A percentile compares a stretch with the other conserved stretches of the same genome.
These are phyloP conservation scores for Pleurotus djamor DNA, from an alignment of 768 basidiomycete species.

Conservation along the genomic window DNA sequence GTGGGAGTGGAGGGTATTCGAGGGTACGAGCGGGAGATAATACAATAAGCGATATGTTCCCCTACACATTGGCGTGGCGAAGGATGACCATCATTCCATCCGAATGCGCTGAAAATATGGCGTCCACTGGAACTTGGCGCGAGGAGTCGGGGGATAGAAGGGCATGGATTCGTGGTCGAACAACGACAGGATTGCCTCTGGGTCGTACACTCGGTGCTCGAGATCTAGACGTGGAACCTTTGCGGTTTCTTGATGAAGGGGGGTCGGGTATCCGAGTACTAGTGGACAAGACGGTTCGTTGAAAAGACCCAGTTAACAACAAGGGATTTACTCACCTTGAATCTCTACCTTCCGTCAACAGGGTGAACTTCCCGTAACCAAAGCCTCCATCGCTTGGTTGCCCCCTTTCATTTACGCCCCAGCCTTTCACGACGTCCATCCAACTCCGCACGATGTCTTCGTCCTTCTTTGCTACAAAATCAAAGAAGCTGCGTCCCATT, in stretches of 20 bases:
- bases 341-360: conserved; percentile 59
- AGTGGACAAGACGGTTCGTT: no score
- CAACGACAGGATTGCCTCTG: not conserved
- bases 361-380: conserved; percentile 71
- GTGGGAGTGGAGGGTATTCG: no score
- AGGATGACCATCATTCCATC: conserved; percentile 83
- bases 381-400: conserved; percentile 85
- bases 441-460: conserved; percentile 67
- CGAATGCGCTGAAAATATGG: conserved; percentile 84
- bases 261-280: conserved; percentile 34
- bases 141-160: conserved; percentile 8
- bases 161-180: conserved; percentile 8
- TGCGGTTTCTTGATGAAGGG: conserved; percentile 14
- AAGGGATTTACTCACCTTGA: conserved; percentile 41
- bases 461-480: conserved; percentile 66
- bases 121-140: conserved; percentile 61
- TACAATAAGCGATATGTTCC: no score
- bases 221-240: conserved; percentile 15
- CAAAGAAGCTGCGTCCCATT: conserved; percentile 69
- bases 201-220: conserved; percentile 4
- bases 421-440: conserved; percentile 77
- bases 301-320: not conserved
- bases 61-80: conserved; percentile 25
- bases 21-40: no score
- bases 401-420: conserved; percentile 83